These are phyloP conservation scores for Camellia japonica DNA, from an alignment of 148 eudicot species.

Conservation along the genomic window DNA sequence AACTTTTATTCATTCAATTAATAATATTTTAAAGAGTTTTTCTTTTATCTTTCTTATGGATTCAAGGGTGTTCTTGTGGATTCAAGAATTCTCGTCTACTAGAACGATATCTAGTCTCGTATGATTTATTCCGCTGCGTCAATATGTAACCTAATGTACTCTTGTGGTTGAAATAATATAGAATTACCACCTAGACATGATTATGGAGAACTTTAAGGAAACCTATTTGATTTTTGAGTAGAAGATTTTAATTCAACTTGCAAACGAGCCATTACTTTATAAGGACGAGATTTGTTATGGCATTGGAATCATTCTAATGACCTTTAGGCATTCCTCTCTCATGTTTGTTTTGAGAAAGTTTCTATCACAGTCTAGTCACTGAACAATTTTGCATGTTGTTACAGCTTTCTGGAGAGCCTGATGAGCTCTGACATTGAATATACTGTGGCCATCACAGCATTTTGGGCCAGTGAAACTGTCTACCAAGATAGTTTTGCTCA, in stretches of 20 bases:
- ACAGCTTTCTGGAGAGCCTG: constrained; percentile 67
- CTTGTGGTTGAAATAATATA: neutral
- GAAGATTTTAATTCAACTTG: neutral
- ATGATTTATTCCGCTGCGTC: too few relatives aligned
- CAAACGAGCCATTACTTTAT: neutral
- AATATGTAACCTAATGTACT: neutral
- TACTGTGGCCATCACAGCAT: constrained; percentile 54
- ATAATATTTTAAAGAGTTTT: too few relatives aligned
- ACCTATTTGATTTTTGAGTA: neutral
- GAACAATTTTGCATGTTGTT: constrained; percentile 1
- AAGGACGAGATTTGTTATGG: neutral
- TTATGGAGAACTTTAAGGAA: neutral
- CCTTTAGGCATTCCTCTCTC: neutral
- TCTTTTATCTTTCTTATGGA: too few relatives aligned
- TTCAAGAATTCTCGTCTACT: too few relatives aligned
- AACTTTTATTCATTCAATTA: too few relatives aligned
- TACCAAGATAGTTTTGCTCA: constrained; percentile 75
- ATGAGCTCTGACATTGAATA: constrained; percentile 50
- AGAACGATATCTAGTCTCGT: too few relatives aligned
- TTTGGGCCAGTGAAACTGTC: constrained; percentile 68
- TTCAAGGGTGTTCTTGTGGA: too few relatives aligned
- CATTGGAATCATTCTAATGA: neutral
- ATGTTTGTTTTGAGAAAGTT: neutral
- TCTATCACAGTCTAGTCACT: neutral
- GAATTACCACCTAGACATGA: neutral